Conservation (phyloP, 2,329 filamentous ascomycete species). For the Fusarium napiforme region DNA sequence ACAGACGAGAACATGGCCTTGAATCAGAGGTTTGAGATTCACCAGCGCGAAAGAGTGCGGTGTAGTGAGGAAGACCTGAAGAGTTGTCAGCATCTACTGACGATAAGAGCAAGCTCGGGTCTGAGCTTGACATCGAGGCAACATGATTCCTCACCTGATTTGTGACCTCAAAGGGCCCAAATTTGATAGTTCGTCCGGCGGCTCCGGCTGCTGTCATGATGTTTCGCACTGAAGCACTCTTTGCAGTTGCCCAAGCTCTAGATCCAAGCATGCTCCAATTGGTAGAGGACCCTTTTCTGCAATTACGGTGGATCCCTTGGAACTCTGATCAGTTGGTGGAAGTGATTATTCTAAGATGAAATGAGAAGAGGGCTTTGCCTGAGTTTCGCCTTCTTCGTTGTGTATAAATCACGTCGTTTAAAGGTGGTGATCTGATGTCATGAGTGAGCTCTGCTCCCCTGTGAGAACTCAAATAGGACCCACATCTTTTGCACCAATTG, state of each 20-base stretch:
- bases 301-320: no score
- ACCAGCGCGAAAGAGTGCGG: slow-evolving; percentile 86
- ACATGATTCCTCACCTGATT: slow-evolving; percentile 66
- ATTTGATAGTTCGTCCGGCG: slow-evolving; percentile 61
- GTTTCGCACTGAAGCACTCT: slow-evolving; percentile 23
- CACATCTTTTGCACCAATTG: slow-evolving; percentile 36
- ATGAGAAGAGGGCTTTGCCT: neutral
- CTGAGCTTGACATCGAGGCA: neutral
- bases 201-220: slow-evolving; percentile 48
- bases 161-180: slow-evolving; percentile 81
- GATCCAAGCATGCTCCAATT: slow-evolving; percentile 38
- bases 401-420: slow-evolving; percentile 4
- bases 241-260: slow-evolving; percentile 22
- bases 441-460: slow-evolving; percentile 13
- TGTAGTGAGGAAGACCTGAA: slow-evolving; percentile 87
- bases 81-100: slow-evolving; percentile 1
- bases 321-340: neutral
- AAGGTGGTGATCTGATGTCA: slow-evolving; percentile 40
- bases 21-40: slow-evolving; percentile 93
- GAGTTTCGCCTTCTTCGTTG: neutral
- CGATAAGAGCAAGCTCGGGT: neutral
- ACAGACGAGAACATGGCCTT: slow-evolving; percentile 92
- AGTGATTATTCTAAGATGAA: neutral
- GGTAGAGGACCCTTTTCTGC: neutral
- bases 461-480: slow-evolving; percentile 18